Percentiles rank a stretch among this genome's conserved stretches.
These are phyloP conservation scores for Blumeria graminis DNA, from an alignment of 2,329 filamentous ascomycete species.

Conservation along the genomic window DNA sequence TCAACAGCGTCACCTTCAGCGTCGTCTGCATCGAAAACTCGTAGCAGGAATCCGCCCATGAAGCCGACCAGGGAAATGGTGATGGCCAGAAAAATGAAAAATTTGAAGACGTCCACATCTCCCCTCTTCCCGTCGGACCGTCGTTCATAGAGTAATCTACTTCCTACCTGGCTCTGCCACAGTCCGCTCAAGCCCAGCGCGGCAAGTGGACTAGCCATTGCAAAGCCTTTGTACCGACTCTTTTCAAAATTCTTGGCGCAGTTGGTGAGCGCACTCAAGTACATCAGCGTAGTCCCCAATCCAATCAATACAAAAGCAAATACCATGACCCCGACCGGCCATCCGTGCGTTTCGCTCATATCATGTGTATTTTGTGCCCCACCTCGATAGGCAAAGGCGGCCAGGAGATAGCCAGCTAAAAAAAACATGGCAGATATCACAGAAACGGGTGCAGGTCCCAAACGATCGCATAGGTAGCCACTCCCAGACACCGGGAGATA, in stretches of 20 bases:
- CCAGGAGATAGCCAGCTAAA: slow-evolving; percentile 57
- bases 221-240: slow-evolving; percentile 66
- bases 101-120: slow-evolving; percentile 53
- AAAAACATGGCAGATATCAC: slow-evolving; percentile 51
- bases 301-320: slow-evolving; percentile 65
- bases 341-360: slow-evolving; percentile 24
- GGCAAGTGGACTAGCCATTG: slow-evolving; percentile 74
- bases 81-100: slow-evolving; percentile 64
- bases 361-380: slow-evolving; percentile 21
- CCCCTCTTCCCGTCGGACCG: slow-evolving; percentile 35
- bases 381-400: slow-evolving; percentile 50
- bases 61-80: slow-evolving; percentile 48
- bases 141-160: slow-evolving; percentile 47
- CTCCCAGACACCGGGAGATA: slow-evolving; percentile 82
- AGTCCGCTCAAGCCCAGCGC: slow-evolving; percentile 84
- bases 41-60: slow-evolving; percentile 48
- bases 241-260: slow-evolving; percentile 96
- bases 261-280: slow-evolving; percentile 73
- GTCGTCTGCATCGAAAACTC: slow-evolving; percentile 61
- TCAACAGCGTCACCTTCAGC: slow-evolving; percentile 79
- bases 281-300: slow-evolving; percentile 67
- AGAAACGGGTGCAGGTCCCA: slow-evolving; percentile 56
- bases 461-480: slow-evolving; percentile 77
- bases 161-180: slow-evolving; percentile 82
- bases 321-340: slow-evolving; percentile 66